A percentile compares a stretch with the other conserved stretches of the same genome.
These are phyloP conservation scores for Fraxinus dipetala DNA, from an alignment of 305 asterid species.

Conservation along the genomic window DNA sequence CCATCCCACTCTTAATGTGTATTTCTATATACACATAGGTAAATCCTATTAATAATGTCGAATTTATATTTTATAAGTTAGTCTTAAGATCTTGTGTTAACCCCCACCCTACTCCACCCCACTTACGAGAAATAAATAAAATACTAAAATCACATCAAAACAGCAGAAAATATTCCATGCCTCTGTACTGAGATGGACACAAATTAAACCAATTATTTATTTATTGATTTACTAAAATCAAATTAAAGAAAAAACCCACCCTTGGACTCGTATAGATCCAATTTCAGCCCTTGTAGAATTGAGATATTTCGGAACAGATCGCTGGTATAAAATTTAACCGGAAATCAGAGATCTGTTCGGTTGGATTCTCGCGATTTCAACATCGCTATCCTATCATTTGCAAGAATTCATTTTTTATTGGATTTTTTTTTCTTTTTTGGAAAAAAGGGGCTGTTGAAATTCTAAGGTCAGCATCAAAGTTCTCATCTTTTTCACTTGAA, in stretches of 20 bases:
- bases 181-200: no score
- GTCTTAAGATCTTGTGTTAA: no score
- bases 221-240: neutral
- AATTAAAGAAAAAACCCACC: neutral
- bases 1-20: no score
- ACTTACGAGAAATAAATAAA: no score
- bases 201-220: no score
- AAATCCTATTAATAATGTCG: no score
- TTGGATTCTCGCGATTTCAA: neutral
- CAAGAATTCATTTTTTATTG: neutral
- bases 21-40: no score
- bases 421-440: neutral
- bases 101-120: neutral
- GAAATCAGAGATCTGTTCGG: constrained; percentile 30
- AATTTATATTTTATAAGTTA: no score
- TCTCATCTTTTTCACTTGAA: neutral
- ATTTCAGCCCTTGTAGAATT: neutral
- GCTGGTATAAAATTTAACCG: constrained; percentile 25
- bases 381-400: neutral
- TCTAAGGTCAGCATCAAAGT: constrained; percentile 24
- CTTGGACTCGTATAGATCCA: neutral
- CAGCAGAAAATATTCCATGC: neutral
- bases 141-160: neutral
- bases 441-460: constrained; percentile 15
- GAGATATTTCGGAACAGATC: constrained; percentile 16